phyloP scores from a whole-genome alignment of 352 stramenopile species.

The Halophytophthora batemanensis region DNA sequence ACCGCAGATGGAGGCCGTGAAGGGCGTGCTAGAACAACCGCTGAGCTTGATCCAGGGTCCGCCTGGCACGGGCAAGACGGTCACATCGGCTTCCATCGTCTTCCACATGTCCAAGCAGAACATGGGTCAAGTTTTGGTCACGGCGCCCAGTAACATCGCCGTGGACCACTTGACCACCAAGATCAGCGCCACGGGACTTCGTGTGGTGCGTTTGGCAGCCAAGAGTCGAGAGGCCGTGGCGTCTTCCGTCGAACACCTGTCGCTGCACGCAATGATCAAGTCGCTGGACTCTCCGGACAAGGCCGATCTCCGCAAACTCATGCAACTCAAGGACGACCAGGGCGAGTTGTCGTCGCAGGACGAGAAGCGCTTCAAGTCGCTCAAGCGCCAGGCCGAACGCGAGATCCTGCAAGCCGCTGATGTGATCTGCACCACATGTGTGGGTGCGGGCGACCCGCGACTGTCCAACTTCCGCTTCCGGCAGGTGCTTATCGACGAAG shows the following conservation, averaged over 20 bases:
- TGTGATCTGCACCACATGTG: slow-evolving; percentile 99
- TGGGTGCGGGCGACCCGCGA: slow-evolving; percentile 96
- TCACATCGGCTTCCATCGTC: slow-evolving; percentile 98
- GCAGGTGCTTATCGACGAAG: slow-evolving; percentile 99
- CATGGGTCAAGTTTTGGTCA: slow-evolving; percentile 98
- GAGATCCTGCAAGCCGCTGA: slow-evolving; percentile 98
- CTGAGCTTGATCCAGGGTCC: slow-evolving; percentile 98
- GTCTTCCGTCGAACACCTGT: slow-evolving; percentile 96
- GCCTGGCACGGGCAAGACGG: slow-evolving; percentile 96
- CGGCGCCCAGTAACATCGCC: slow-evolving; percentile 98
- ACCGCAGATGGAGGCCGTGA: slow-evolving; percentile 95
- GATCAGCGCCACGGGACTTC: slow-evolving; percentile 97
- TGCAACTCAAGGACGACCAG: slow-evolving; percentile 95
- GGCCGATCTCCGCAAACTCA: slow-evolving; percentile 89
- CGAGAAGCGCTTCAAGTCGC: slow-evolving; percentile 94
- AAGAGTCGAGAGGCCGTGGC: slow-evolving; percentile 96
- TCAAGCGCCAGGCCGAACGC: slow-evolving; percentile 92
- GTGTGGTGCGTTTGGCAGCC: slow-evolving; percentile 96
- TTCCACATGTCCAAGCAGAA: slow-evolving; percentile 99
- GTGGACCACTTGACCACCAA: slow-evolving; percentile 97
- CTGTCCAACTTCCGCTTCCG: slow-evolving; percentile 98
- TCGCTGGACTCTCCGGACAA: slow-evolving; percentile 88
- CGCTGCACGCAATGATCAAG: slow-evolving; percentile 97
- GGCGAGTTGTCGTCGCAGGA: slow-evolving; percentile 93
- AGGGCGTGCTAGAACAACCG: slow-evolving; percentile 94